Evolutionary conservation across 1,284 basidiomycete species (phyloP), one percentile per base, ranked within the genome.

Genomic region (Ustilago bromivora): DNA sequence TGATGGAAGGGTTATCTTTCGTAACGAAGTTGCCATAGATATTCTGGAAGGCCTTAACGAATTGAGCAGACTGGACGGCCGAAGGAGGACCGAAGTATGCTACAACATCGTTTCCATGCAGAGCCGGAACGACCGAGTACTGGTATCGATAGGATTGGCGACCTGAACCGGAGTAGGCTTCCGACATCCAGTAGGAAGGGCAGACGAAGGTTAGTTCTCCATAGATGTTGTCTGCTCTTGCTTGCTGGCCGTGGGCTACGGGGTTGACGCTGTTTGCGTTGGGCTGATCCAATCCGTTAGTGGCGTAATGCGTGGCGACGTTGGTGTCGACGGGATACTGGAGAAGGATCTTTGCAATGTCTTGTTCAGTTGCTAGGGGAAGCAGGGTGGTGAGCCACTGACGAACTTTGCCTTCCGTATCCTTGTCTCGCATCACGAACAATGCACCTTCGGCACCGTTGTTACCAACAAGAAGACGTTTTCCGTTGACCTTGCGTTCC

Each of bases 121-220:
- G 47, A 3, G 72, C 63, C 4, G 72, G 66, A 4, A 69, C 19
- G n/a, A 75, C 61, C n/a, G 58, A 61, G 57, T 75, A 75, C 43
- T 75, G 72, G 49, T 70, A 75, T 8, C 66, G 56, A 60, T 63
- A 75, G 3, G 72, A 59, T 6, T 28, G 5, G 13, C 63, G 62
- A 49, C 71, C 65, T 13, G 62, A 66, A 35, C 71, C 71, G 35
- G 60, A 63, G 66, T 66, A 75, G 19, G 72, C 67, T 51, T 75
- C 63, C 0, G 72, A 59, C 59, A 75, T 62, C 72, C 72, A 75
- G 64, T 75, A 75, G 59, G 63, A 66, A 0, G 72, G 72, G 46
- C 72, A 75, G 57, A 66, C 72, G 23, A 75, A 75, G 1, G 72
- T 66, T n/a, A 68, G 63, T 41, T 75, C 72, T 31, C 58, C 72